phyloP scores from a whole-genome alignment of 164 flowering plant species.

The Macadamia integrifolia region DNA sequence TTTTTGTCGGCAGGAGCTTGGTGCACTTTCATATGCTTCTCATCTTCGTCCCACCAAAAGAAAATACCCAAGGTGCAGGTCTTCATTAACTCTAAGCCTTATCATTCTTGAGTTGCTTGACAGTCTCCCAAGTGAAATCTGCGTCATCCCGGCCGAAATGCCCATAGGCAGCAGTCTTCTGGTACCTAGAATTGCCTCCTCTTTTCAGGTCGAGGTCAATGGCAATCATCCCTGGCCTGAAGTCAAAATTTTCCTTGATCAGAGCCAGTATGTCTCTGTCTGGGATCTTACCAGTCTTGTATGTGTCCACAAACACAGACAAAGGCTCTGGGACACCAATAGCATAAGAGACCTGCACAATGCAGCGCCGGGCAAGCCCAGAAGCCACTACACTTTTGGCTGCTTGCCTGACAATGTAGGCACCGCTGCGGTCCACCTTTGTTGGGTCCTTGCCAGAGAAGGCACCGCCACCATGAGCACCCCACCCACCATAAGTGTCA shows the following conservation, averaged over 20 bases:
- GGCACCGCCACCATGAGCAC: conserved; percentile 72
- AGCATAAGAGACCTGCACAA: conserved; percentile 73
- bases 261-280: conserved; percentile 51
- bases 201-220: conserved; percentile 57
- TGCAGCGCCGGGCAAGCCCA: conserved; percentile 61
- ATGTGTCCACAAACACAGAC: conserved; percentile 58
- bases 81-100: not conserved
- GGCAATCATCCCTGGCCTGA: conserved; percentile 74
- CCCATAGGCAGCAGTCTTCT: conserved; percentile 72
- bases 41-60: too few species aligned
- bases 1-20: too few species aligned
- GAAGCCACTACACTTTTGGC: conserved; percentile 67
- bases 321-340: conserved; percentile 69
- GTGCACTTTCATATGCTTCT: too few species aligned
- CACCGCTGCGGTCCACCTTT: conserved; percentile 73
- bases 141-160: conserved; percentile 69
- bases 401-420: conserved; percentile 66
- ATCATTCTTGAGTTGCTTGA: conserved; percentile 39
- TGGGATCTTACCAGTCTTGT: conserved; percentile 56
- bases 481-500: conserved; percentile 66
- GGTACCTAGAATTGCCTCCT: conserved; percentile 63
- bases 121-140: conserved; percentile 65
- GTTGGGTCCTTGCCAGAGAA: conserved; percentile 68
- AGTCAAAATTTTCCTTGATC: conserved; percentile 58
- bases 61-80: too few species aligned